Evolutionary conservation across 495 filamentous ascomycete species (phyloP).

Genomic region (Xylaria palmicola): DNA sequence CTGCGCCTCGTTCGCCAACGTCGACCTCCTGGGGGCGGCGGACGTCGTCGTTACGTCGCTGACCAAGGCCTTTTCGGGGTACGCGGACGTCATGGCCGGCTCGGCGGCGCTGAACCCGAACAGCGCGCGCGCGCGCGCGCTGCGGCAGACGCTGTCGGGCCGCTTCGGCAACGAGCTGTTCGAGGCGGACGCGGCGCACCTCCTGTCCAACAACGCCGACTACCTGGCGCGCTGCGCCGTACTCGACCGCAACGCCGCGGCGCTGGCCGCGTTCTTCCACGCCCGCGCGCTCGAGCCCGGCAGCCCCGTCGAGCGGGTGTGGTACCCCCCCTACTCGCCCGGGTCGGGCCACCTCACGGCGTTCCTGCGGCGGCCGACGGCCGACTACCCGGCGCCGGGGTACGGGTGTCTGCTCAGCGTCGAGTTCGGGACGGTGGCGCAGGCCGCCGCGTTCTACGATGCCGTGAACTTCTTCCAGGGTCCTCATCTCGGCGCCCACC

Average conservation of each 20-base stretch:
- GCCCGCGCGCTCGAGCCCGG: conserved; percentile 11
- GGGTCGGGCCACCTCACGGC: conserved; percentile 33
- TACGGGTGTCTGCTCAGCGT: conserved; percentile 43
- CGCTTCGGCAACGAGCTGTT: conserved; percentile 41
- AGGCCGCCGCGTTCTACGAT: conserved; percentile 42
- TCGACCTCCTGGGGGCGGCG: conserved; percentile 39
- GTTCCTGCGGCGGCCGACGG: conserved; percentile 35
- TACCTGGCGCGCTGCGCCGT: conserved; percentile 39
- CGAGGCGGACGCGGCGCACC: conserved; percentile 36
- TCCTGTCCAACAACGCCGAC: conserved; percentile 42
- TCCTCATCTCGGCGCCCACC: conserved; percentile 49
- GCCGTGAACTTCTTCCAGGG: conserved; percentile 40
- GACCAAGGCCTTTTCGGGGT: conserved; percentile 53
- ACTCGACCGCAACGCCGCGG: conserved; percentile 44
- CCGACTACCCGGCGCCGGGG: conserved; percentile 31
- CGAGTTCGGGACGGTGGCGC: conserved; percentile 38
- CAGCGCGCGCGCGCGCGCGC: conserved; percentile 26
- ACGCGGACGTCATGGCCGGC: conserved; percentile 52
- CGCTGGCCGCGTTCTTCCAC: conserved; percentile 31
- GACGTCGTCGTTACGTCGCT: conserved; percentile 49
- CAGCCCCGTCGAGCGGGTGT: conserved; percentile 35
- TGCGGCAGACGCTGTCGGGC: conserved; percentile 30
- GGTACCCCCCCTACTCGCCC: conserved; percentile 40
- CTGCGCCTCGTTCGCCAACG: conserved; percentile 48
- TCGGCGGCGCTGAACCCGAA: conserved; percentile 42